phyloP scores from a whole-genome alignment of 1,284 basidiomycete species.

The Naganishia sp. region DNA sequence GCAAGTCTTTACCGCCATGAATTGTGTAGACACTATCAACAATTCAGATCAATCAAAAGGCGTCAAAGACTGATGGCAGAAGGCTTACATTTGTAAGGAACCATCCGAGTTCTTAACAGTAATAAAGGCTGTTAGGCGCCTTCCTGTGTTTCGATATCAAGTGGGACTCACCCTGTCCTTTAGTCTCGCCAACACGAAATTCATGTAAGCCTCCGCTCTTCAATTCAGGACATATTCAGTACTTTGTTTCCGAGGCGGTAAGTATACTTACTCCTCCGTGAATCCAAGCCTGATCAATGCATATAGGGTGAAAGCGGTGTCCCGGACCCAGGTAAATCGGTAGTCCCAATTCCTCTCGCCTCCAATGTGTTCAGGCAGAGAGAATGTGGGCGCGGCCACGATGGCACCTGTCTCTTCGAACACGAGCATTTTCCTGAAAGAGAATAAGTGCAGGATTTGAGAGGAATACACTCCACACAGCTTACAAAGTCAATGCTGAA shows the following conservation, averaged over 20 bases:
- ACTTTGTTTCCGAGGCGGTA: conserved; percentile 33
- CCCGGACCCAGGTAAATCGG: conserved; percentile 66
- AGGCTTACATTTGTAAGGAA: conserved; percentile 74
- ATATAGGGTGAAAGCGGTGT: conserved; percentile 87
- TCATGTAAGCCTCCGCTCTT: conserved; percentile 65
- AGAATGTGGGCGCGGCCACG: conserved; percentile 89
- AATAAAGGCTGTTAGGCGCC: conserved; percentile 32
- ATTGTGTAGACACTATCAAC: conserved; percentile 53
- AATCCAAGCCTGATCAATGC: conserved; percentile 87
- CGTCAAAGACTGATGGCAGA: conserved; percentile 34
- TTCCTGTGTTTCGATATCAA: not conserved
- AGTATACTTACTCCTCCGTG: conserved; percentile 75
- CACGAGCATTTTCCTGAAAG: conserved; percentile 51
- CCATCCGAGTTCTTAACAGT: conserved; percentile 68
- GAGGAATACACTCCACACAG: not conserved
- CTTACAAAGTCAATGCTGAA: conserved; percentile 69
- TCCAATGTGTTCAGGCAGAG: conserved; percentile 84
- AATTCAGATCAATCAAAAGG: not conserved
- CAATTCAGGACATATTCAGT: not conserved
- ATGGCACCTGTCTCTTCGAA: conserved; percentile 65
- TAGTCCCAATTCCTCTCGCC: conserved; percentile 77
- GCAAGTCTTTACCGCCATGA: conserved; percentile 69
- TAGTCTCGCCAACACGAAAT: conserved; percentile 80
- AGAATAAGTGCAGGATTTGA: no score
- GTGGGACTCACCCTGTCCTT: conserved; percentile 60